These are phyloP conservation scores for Galium porrigens DNA, from an alignment of 305 asterid species.

Conservation along the genomic window DNA sequence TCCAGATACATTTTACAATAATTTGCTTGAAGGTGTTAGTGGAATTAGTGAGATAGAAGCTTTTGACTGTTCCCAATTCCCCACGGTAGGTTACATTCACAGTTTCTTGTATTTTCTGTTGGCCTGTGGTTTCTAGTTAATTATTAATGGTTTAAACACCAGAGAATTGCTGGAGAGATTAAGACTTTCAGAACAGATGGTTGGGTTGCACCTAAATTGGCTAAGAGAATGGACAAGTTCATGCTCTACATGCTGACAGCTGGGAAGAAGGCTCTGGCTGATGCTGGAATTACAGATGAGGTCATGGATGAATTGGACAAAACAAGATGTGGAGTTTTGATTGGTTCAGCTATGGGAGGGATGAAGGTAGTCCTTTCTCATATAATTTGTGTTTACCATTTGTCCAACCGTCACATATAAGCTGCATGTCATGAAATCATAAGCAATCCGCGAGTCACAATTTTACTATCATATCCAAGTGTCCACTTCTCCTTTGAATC, in stretches of 20 bases:
- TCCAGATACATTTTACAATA: conserved; percentile 64
- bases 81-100: conserved; percentile 54
- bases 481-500: not conserved
- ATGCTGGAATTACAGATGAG: conserved; percentile 74
- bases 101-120: conserved; percentile 3
- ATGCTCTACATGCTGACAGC: conserved; percentile 94
- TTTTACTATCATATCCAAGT: not conserved
- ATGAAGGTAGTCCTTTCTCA: conserved; percentile 41
- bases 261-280: conserved; percentile 85
- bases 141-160: conserved; percentile 22
- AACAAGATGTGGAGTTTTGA: conserved; percentile 67
- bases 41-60: conserved; percentile 86
- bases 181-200: conserved; percentile 81
- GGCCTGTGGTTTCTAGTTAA: conserved; percentile 4
- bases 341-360: conserved; percentile 96
- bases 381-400: not conserved
- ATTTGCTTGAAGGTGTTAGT: conserved; percentile 81
- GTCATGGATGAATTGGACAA: conserved; percentile 59
- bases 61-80: conserved; percentile 77
- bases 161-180: conserved; percentile 99
- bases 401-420: not conserved
- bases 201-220: conserved; percentile 81
- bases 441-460: not conserved
- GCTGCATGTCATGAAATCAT: not conserved
- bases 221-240: conserved; percentile 85